Conservation (phyloP, 805 yeast species). For the Metschnikowia reukaufii region DNA sequence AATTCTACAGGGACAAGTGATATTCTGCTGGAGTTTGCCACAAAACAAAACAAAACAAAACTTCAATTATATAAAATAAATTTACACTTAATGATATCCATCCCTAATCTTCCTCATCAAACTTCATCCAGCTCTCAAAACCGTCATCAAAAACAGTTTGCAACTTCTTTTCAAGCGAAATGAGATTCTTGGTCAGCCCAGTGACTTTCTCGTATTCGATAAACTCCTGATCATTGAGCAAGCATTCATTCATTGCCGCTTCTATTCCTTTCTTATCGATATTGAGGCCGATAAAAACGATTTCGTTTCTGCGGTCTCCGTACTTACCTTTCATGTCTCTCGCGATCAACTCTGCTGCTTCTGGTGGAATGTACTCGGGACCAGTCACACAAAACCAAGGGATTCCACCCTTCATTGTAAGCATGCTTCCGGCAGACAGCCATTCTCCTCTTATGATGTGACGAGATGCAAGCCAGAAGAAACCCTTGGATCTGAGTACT, state of each 20-base stretch:
- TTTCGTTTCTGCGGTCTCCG: slow-evolving; percentile 47
- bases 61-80: too few species aligned
- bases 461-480: slow-evolving; percentile 46
- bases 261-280: slow-evolving; percentile 30
- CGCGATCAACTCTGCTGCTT: slow-evolving; percentile 30
- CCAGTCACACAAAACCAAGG: slow-evolving; percentile 44
- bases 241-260: slow-evolving; percentile 36
- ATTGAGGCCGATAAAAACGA: slow-evolving; percentile 45
- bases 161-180: slow-evolving; percentile 31
- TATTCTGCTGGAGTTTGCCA: too few species aligned
- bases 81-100: too few species aligned
- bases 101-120: slow-evolving; percentile 16
- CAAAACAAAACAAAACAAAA: too few species aligned
- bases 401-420: slow-evolving; percentile 41
- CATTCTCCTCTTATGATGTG: slow-evolving; percentile 43
- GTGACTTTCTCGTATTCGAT: slow-evolving; percentile 26
- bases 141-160: slow-evolving; percentile 39
- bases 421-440: slow-evolving; percentile 46
- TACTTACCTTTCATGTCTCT: slow-evolving; percentile 38
- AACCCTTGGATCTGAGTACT: slow-evolving; percentile 43
- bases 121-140: slow-evolving; percentile 43
- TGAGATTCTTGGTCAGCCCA: slow-evolving; percentile 24
- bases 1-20: too few species aligned
- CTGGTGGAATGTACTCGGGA: slow-evolving; percentile 32
- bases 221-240: slow-evolving; percentile 41